These are phyloP conservation scores for Acanthamoeba triangularis DNA, from an alignment of 208 protist species.

Conservation along the genomic window DNA sequence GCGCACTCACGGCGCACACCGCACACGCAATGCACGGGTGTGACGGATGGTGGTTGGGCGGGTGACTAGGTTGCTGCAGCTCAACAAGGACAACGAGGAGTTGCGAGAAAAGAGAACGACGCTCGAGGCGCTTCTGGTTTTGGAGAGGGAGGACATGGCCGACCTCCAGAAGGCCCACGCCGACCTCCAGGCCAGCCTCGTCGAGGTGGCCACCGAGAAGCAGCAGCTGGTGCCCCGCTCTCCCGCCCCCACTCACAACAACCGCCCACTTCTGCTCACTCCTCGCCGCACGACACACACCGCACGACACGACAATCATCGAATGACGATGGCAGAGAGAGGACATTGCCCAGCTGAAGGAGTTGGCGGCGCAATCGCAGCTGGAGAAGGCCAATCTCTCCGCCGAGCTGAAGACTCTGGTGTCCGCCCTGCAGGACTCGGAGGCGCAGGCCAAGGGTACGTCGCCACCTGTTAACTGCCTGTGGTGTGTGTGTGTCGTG, in stretches of 20 bases:
- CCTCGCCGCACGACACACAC: no score
- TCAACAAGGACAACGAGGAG: slow-evolving; percentile 24
- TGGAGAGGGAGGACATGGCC: not conserved
- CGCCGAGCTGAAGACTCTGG: not conserved
- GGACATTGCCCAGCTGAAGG: not conserved
- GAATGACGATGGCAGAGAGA: not conserved
- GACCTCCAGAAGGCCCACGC: not conserved
- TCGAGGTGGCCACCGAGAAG: slow-evolving; percentile 24
- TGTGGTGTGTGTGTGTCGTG: not conserved
- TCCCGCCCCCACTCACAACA: no score
- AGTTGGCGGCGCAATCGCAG: not conserved
- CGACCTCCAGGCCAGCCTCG: not conserved
- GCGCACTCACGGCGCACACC: no score
- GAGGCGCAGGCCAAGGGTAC: not conserved
- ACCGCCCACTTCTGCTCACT: no score
- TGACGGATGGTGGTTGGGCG: no score
- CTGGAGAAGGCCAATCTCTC: not conserved
- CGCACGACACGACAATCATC: no score
- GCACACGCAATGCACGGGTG: no score
- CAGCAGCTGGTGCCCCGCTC: slow-evolving; percentile 15
- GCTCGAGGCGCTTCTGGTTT: not conserved
- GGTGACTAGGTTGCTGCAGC: not conserved
- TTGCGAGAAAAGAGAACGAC: not conserved
- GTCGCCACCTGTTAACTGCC: no score
- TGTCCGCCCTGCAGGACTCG: not conserved